Conservation (phyloP, 2,329 filamentous ascomycete genomes). For the Trichophyton simii region DNA sequence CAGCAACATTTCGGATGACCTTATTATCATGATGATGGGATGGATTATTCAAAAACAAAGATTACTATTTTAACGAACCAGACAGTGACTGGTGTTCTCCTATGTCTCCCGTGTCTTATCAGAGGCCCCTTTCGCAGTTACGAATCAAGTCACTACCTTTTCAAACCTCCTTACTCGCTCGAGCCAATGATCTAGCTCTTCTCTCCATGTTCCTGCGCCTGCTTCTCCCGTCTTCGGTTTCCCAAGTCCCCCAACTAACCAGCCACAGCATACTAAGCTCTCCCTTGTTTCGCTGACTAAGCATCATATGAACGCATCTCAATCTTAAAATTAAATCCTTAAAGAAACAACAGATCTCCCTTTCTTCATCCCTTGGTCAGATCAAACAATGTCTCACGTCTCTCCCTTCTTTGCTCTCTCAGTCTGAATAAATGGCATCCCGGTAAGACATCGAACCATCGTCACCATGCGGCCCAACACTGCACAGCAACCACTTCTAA, state of each 20-base stretch:
- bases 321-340: background rate
- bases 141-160: background rate
- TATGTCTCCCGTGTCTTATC: background rate
- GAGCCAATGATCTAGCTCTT: background rate
- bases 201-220: background rate
- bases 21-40: background rate
- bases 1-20: background rate
- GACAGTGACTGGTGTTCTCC: background rate
- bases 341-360: slow-evolving; percentile 1
- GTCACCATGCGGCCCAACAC: background rate
- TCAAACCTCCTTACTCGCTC: background rate
- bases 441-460: slow-evolving; percentile 5
- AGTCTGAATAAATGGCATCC: slow-evolving; percentile 11
- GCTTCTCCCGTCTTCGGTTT: background rate
- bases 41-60: background rate
- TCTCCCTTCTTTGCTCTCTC: background rate
- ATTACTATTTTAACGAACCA: background rate
- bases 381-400: no score
- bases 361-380: background rate
- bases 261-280: background rate
- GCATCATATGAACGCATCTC: background rate
- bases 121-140: background rate
- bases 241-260: background rate
- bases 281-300: background rate
- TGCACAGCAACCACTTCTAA: background rate